phyloP scores from a whole-genome alignment of 768 basidiomycete species.

The Lentinula aciculospora region DNA sequence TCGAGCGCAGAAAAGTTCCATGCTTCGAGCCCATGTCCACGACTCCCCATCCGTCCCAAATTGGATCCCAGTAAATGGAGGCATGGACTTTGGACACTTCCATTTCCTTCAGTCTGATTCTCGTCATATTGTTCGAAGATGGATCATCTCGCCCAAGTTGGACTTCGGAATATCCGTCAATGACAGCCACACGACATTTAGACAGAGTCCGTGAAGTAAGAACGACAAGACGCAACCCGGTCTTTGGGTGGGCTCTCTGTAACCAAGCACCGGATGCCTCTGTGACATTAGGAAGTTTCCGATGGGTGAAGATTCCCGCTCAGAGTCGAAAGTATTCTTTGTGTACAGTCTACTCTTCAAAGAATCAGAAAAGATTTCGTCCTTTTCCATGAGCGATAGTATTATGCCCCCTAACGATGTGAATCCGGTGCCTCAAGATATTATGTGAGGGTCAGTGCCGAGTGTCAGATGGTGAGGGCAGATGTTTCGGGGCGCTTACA shows the following conservation, averaged over 20 bases:
- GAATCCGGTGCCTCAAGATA: background rate
- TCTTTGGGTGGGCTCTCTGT: constrained; percentile 10
- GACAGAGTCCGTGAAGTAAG: constrained; percentile 58
- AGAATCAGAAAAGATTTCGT: background rate
- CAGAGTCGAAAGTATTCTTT: background rate
- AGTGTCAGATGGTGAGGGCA: no score
- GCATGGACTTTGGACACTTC: constrained; percentile 79
- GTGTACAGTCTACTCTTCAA: no score
- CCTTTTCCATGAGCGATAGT: background rate
- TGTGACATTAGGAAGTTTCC: no score
- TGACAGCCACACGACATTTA: constrained; percentile 31
- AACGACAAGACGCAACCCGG: constrained; percentile 43
- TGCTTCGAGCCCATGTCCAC: constrained; percentile 87
- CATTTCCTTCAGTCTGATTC: constrained; percentile 79
- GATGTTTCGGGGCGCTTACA: background rate
- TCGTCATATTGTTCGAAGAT: constrained; percentile 42
- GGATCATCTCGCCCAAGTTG: constrained; percentile 72
- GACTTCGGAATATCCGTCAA: constrained; percentile 52
- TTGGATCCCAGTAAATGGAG: constrained; percentile 64
- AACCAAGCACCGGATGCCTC: no score
- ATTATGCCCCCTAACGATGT: background rate
- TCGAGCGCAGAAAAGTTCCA: constrained; percentile 59
- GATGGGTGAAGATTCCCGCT: background rate
- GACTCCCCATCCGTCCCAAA: constrained; percentile 56
- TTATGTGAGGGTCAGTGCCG: no score